Evolutionary conservation across 805 yeast genomes (phyloP), one percentile per base, ranked within the genome.

Genomic region (Metschnikowia kofuensis): DNA sequence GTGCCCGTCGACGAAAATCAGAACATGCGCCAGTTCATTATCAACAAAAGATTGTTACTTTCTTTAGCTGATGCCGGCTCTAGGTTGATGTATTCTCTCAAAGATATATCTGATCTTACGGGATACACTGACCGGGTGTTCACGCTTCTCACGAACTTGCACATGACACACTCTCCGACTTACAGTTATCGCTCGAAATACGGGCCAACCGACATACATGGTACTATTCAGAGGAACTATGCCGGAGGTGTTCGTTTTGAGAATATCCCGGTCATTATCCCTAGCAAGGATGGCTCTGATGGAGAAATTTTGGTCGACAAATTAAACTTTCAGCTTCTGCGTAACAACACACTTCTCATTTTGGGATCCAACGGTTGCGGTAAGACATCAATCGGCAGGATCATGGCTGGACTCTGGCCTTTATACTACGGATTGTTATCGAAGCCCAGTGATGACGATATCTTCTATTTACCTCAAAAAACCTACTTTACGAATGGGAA

Each of bases 1-100:
- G 51, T 42, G 6, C 54, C 55, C 12, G 62, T 70, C 10, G 70
- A 70, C 51, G 84, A 68, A 59, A 78, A 80, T 49, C 76, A 75
- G 49, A 84, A 83, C 60, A 89, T 91, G 89, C 84, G 89, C 59
- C 89, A 87, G 56, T 91, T 90, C 58, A 85, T 91, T 59, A 90
- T 89, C 47, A 91, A 91, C 73, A 91, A 91, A 70, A 78, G 98
- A 61, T 76, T 91, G 54, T 85, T 91, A 87, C 77, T 91, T 55
- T 85, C 94, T 4, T 76, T 91, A 63, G 96, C 97, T 5, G 98
- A 91, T 69, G 96, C 98, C 0, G 97, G 97, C 5, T 86, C 95
- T 12, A 77, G 97, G 56, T 77, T 91, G 69, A 90, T 91, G 96
- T 89, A 89, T 66, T 89, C 97, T 2, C 87, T 90, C 56, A 91